Percentiles rank a stretch among this genome's conserved stretches.
These are phyloP conservation scores for Pecoramyces ruminantium DNA, from an alignment of 192 early-diverging fungal genomes.

Conservation along the genomic window DNA sequence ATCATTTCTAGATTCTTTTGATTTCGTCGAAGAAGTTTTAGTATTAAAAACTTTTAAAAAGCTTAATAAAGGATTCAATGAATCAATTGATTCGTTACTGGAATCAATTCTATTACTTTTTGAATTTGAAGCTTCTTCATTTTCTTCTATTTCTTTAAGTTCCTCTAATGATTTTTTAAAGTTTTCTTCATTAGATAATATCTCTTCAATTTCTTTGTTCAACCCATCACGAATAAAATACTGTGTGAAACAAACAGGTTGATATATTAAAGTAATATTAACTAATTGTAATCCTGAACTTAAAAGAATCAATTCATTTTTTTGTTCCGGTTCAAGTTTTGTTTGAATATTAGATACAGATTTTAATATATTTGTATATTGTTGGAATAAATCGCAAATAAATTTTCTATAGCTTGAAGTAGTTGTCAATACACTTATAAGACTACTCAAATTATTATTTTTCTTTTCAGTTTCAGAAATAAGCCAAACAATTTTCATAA, in stretches of 20 bases:
- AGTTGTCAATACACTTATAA: constrained; percentile 10
- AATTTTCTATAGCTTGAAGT: constrained; percentile 24
- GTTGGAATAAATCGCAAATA: constrained; percentile 19
- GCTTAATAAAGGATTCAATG: not conserved
- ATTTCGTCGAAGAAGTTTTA: not conserved
- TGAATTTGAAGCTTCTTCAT: not conserved
- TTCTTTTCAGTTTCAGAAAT: constrained; percentile 25
- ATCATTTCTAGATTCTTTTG: not conserved
- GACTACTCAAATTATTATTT: constrained; percentile 22
- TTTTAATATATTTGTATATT: constrained; percentile 11
- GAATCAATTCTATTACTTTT: not conserved
- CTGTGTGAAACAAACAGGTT: not conserved
- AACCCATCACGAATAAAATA: not conserved
- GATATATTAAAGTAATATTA: not conserved
- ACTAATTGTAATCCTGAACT: not conserved
- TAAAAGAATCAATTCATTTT: not conserved
- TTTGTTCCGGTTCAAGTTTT: not conserved
- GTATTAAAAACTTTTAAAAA: not conserved
- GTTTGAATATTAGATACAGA: not conserved
- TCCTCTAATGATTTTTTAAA: not conserved
- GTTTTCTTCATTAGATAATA: not conserved
- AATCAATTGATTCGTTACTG: not conserved
- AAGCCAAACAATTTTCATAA: constrained; percentile 29
- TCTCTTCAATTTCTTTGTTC: not conserved
- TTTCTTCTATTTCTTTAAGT: not conserved